phyloP scores from a whole-genome alignment of 768 basidiomycete genomes.

The Leccinum uliginosum region DNA sequence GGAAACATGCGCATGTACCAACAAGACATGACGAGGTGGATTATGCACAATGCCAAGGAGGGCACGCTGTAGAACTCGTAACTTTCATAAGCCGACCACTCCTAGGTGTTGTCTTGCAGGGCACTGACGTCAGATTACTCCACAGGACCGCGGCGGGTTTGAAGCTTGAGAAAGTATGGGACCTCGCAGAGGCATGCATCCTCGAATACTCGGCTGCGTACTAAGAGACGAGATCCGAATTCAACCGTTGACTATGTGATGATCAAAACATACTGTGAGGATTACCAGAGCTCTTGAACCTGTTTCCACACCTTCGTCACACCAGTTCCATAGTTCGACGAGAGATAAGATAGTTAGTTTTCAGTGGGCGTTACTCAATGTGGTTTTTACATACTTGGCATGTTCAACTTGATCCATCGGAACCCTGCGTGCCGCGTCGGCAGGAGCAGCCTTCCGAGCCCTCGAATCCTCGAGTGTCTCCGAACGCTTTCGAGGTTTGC shows the following conservation, averaged over 20 bases:
- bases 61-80: conserved; percentile 27
- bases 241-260: conserved; percentile 6
- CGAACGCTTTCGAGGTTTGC: conserved; percentile 11
- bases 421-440: conserved; percentile 44
- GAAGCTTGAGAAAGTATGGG: conserved; percentile 31
- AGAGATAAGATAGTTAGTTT: conserved; percentile 1
- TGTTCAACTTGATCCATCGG: conserved; percentile 48
- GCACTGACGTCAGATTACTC: background rate
- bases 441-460: conserved; percentile 1
- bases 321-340: conserved; percentile 60
- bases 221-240: conserved; percentile 3
- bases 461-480: conserved; percentile 10
- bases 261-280: background rate
- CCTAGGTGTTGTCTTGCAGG: background rate
- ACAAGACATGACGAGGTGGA: conserved; percentile 29
- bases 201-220: conserved; percentile 24
- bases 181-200: conserved; percentile 24
- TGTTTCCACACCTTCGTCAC: conserved; percentile 71
- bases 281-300: conserved; percentile 33
- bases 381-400: conserved; percentile 51
- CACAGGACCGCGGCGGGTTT: conserved; percentile 22
- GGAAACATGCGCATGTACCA: conserved; percentile 28
- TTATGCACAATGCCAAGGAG: conserved; percentile 31
- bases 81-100: conserved; percentile 23
- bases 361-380: background rate